These are phyloP conservation scores for Echria macrotheca DNA, from an alignment of 495 filamentous ascomycete genomes.

Conservation along the genomic window DNA sequence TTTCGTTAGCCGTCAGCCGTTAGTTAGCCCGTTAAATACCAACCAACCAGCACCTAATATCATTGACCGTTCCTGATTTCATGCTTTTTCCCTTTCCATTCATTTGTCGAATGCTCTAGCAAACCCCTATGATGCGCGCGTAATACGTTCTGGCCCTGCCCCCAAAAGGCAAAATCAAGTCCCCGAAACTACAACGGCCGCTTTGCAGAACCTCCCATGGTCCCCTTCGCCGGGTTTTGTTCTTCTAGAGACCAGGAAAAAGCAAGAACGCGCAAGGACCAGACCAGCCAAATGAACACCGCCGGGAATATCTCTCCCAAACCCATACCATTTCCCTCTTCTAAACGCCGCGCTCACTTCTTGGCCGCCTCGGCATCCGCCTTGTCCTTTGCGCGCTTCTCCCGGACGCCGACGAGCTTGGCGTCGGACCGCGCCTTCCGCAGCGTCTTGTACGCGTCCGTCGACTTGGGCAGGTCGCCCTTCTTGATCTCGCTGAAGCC, in stretches of 20 bases:
- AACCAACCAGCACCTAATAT: slow-evolving; percentile 6
- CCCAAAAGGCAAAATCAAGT: slow-evolving; percentile 19
- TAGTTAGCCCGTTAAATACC: no score
- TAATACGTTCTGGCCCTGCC: slow-evolving; percentile 23
- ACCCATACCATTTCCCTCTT: slow-evolving; percentile 19
- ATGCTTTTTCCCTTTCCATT: slow-evolving; percentile 36
- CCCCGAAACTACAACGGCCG: slow-evolving; percentile 29
- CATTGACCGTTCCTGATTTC: no score
- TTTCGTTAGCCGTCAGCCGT: no score
- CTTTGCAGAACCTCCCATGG: slow-evolving; percentile 16
- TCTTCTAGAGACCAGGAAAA: no score
- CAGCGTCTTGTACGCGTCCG: slow-evolving; percentile 80
- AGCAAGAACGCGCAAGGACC: slow-evolving; percentile 40
- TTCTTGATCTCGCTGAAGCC: slow-evolving; percentile 75
- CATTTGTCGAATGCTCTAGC: slow-evolving; percentile 35
- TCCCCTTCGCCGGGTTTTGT: slow-evolving; percentile 28
- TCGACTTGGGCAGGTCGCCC: slow-evolving; percentile 66
- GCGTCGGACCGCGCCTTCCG: slow-evolving; percentile 82
- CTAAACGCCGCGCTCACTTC: slow-evolving; percentile 65
- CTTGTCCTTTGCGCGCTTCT: slow-evolving; percentile 93
- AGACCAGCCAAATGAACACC: slow-evolving; percentile 41
- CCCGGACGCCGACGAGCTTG: slow-evolving; percentile 71
- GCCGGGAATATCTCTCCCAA: slow-evolving; percentile 28
- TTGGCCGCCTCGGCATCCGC: slow-evolving; percentile 76
- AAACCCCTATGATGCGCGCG: slow-evolving; percentile 36